Conservation (phyloP, 2,329 filamentous ascomycete species). For the Daldinia sp. region DNA sequence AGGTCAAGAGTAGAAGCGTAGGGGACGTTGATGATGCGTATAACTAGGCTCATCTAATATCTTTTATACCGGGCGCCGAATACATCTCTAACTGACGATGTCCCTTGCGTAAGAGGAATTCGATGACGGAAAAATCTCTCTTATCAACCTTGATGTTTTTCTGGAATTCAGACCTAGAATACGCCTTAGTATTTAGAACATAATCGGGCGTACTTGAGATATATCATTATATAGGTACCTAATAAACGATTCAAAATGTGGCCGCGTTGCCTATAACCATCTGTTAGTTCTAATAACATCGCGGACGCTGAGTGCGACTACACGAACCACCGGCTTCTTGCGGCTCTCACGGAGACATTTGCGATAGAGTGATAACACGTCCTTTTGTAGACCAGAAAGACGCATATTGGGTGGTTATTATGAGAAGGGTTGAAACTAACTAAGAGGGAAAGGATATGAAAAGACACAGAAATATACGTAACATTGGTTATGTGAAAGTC, state of each 20-base stretch:
- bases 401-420: conserved; percentile 51
- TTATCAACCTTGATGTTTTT: conserved; percentile 75
- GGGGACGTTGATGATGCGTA: background rate
- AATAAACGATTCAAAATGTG: conserved; percentile 70
- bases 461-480: background rate
- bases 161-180: conserved; percentile 74
- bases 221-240: conserved; percentile 55
- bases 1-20: background rate
- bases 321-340: conserved; percentile 77
- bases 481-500: conserved; percentile 2
- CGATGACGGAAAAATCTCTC: conserved; percentile 85
- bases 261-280: conserved; percentile 57
- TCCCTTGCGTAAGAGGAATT: conserved; percentile 85
- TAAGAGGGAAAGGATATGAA: background rate
- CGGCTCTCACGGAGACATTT: conserved; percentile 82
- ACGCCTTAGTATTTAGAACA: conserved; percentile 17
- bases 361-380: conserved; percentile 87
- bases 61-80: conserved; percentile 80
- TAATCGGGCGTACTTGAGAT: background rate
- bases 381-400: conserved; percentile 87
- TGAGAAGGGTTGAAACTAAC: background rate
- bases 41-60: conserved; percentile 61
- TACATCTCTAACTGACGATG: conserved; percentile 83
- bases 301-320: background rate
- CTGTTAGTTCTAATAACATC: conserved; percentile 9